phyloP scores from a whole-genome alignment of 2,329 filamentous ascomycete genomes.

The Colletotrichum cuscutae region DNA sequence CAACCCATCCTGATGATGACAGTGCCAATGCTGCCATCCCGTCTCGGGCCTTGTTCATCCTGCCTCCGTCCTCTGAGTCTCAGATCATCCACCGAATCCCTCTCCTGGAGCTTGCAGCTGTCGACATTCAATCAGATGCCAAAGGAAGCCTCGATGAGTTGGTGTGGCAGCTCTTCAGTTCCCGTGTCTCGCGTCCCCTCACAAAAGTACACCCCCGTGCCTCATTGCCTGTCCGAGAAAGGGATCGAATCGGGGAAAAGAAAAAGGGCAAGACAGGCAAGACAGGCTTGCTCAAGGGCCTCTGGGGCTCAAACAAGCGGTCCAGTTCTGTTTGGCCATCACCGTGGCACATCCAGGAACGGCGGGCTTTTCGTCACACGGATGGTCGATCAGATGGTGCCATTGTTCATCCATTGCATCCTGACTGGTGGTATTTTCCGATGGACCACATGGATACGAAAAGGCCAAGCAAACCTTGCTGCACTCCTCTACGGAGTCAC shows the following conservation, averaged over 20 bases:
- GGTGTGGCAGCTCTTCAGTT: not conserved
- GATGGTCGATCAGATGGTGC: constrained; percentile 34
- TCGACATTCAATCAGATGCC: not conserved
- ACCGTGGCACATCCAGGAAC: constrained; percentile 26
- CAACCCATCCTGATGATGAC: not conserved
- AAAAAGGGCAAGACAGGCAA: not conserved
- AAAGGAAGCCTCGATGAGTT: not conserved
- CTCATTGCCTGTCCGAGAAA: constrained; percentile 21
- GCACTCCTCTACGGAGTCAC: not conserved
- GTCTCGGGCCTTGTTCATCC: constrained; percentile 1
- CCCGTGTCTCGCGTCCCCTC: not conserved
- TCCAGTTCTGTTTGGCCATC: constrained; percentile 13
- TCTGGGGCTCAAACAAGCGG: not conserved
- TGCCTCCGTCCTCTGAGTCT: not conserved
- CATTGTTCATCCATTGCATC: constrained; percentile 14
- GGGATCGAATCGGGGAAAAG: constrained; percentile 15
- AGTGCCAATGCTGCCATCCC: not conserved
- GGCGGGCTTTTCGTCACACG: constrained; percentile 25
- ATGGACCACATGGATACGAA: constrained; percentile 14
- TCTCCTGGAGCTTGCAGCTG: not conserved
- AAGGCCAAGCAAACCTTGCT: constrained; percentile 2
- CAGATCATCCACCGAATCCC: not conserved
- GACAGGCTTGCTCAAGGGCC: not conserved
- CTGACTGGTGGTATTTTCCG: constrained; percentile 18
- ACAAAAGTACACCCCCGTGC: constrained; percentile 4